phyloP scores from a whole-genome alignment of 805 yeast genomes.

The Myxozyma neglecta region DNA sequence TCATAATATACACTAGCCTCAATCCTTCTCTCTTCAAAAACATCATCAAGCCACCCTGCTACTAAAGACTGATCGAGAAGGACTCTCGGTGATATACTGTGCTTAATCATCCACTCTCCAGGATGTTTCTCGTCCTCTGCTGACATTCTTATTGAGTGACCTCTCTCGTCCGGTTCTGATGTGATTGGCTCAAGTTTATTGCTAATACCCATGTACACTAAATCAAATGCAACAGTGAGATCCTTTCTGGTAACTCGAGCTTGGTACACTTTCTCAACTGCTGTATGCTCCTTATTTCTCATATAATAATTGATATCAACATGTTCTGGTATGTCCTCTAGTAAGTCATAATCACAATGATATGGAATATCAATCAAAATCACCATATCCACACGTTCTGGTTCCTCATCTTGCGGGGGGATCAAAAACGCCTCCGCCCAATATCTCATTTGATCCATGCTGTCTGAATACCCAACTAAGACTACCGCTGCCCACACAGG shows the following conservation, averaged over 20 bases:
- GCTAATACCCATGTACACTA: conserved; percentile 4
- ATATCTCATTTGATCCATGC: background rate
- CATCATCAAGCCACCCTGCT: conserved; percentile 5
- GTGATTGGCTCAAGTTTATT: background rate
- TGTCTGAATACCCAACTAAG: conserved; percentile 7
- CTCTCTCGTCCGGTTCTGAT: conserved; percentile 2
- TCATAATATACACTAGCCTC: conserved; percentile 13
- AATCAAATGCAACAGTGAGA: conserved; percentile 4
- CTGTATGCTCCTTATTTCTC: background rate
- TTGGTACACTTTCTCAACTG: background rate
- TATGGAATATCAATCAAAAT: conserved; percentile 6
- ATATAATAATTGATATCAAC: conserved; percentile 8
- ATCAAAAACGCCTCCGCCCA: conserved; percentile 1
- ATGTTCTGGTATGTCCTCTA: conserved; percentile 7
- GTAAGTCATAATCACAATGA: conserved; percentile 1
- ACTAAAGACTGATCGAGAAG: background rate
- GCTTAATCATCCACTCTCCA: conserved; percentile 9
- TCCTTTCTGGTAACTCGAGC: conserved; percentile 2
- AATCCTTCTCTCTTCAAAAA: conserved; percentile 5
- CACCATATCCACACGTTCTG: conserved; percentile 13
- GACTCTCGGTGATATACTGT: conserved; percentile 5
- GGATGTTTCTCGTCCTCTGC: conserved; percentile 9
- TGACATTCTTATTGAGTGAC: conserved; percentile 5
- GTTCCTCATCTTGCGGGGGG: conserved; percentile 2
- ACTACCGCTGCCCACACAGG: conserved; percentile 12